Base-by-base conservation (phyloP, 176 grass and related monocot genomes). In the Zizania latifolia region DNA sequence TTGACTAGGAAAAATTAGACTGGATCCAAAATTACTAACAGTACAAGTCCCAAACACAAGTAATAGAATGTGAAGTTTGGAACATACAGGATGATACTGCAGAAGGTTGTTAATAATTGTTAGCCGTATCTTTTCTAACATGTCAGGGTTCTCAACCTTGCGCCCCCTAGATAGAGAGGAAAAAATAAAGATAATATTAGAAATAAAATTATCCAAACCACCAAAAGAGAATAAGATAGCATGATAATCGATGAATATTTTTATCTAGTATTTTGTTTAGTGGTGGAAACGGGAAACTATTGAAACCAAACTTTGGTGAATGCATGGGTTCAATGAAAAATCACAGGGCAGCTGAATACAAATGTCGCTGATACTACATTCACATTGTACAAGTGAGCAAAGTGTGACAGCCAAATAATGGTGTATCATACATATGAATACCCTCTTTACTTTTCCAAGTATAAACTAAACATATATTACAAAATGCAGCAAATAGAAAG, bases 61-160 rank as follows among this genome's bases (percentile, higher is more conserved):
- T 65, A 43, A 23, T 21, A 81, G 34, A 19, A 58, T 45, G 53
- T 48, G 58, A 70, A 40, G 9, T 45, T 32, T 65, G 66, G 61
- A 82, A 94, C 86, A 60, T 91, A 98, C 94, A 54, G 94, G 91
- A 87, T 98, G 94, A 68, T 94, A 98, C 74, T 92, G 74, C 48
- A 98, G 91, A 78, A 98, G 94, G 71, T 98, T 98, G 89, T 91
- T 98, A 83, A 98, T 98, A 73, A 98, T 86, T 33, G 94, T 92
- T 60, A 98, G 84, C 6, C 94, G 84, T 78, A 98, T 94, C 82
- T 83, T 88, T 78, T 98, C 94, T 64, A 98, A 70, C 86, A 92
- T 94, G 87, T 80, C 84, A 51, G 94, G 94, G 79, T 98, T 84
- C 78, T 94, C 94, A 74, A 98, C 86, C 66, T 98, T 98, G 66